Base-by-base conservation (phyloP, 371 early-diverging fungal genomes). In the Coemansia sp. region DNA sequence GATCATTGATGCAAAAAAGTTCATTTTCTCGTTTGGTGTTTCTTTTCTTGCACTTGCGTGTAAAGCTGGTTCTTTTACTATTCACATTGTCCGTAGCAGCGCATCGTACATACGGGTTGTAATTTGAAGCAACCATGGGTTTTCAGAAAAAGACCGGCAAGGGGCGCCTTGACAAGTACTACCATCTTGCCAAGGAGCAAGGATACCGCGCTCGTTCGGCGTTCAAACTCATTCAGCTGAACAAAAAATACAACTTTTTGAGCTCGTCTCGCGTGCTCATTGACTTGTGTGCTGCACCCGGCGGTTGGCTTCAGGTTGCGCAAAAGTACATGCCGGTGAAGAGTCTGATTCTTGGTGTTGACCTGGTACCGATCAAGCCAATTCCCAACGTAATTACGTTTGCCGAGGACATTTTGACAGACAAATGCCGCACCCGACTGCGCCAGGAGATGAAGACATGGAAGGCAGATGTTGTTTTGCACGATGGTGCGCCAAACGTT, bases 401-500 rank as follows among this genome's bases (percentile, higher is more conserved):
- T 68, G 90, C 91, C 58, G 97, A 97, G 81, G 99, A 99, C 82
- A 99, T 99, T 68, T 96, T 99, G 40, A 93, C 96, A 5, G 93
- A 93, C 61, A 92, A 91, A 73, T 99, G 99, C 84, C 83, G 95
- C 78, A 82, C 86, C 18, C 89, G 90, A 18, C 78, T 99, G 52
- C 85, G 94, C 65, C 82, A 87, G 39, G 91, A 95, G 68, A 88
- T 99, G 81, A 99, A 96, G 79, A 94, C 92, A 20, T 97, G 98
- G 96, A 97, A 97, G 83, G 99, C 93, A 3, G 99, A 99, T 83
- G 96, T 99, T 50, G 92, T 99, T 30, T 91, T 99, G 63, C 99
- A 99, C 87, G 99, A 99, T 80, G 99, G 99, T 87, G 99, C 99
- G 33, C 99, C 99, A 50, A 99, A 99, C 75, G 99, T 99, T 53